Evolutionary conservation across 1,284 basidiomycete species (phyloP).

Genomic region (Marasmius fiardii): DNA sequence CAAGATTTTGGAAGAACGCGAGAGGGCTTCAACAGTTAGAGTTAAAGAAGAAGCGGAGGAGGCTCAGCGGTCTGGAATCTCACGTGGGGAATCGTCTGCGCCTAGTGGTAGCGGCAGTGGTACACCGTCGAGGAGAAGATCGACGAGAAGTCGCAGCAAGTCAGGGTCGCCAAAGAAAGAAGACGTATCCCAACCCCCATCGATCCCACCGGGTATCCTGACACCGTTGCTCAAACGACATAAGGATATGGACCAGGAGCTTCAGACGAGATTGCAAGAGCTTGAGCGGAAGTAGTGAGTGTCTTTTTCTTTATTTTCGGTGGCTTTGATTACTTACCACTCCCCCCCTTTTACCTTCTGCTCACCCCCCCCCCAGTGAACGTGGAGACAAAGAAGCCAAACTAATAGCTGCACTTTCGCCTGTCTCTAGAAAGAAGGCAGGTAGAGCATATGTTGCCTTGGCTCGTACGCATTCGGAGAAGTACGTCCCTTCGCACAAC

Average conservation of each 20-base stretch:
- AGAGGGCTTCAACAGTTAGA: constrained; percentile 35
- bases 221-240: constrained; percentile 60
- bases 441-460: constrained; percentile 73
- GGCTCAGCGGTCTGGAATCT: constrained; percentile 14
- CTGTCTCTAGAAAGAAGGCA: constrained; percentile 70
- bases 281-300: constrained; percentile 70
- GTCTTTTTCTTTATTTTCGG: constrained; percentile 2
- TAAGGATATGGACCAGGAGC: constrained; percentile 62
- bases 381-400: constrained; percentile 55
- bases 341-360: neutral
- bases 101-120: neutral
- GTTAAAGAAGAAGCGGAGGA: constrained; percentile 26
- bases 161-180: constrained; percentile 36
- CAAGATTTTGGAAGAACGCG: constrained; percentile 57
- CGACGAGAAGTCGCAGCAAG: constrained; percentile 15
- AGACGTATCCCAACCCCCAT: constrained; percentile 26
- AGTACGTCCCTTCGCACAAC: constrained; percentile 42
- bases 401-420: constrained; percentile 59
- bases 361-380: constrained; percentile 36
- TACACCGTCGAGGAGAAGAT: neutral
- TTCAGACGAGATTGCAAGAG: constrained; percentile 58
- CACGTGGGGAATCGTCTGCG: neutral
- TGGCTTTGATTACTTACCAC: no score
- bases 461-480: constrained; percentile 72
- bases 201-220: constrained; percentile 53